Evolutionary conservation across 768 basidiomycete genomes (phyloP).

Genomic region (Russula griseocarnosa): DNA sequence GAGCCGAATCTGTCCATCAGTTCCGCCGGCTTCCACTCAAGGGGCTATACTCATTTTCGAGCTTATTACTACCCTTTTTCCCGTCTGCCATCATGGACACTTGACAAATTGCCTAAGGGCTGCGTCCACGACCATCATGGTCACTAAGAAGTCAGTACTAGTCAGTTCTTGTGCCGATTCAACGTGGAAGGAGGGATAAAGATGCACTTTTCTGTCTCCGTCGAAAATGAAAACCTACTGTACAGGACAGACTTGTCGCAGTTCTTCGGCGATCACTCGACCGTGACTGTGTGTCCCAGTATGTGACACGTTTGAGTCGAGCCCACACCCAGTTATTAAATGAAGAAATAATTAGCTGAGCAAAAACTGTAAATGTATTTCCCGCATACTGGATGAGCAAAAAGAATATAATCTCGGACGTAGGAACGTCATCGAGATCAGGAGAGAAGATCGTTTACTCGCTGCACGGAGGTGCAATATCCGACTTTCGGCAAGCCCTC

Average conservation of each 20-base stretch:
- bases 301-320: constrained; percentile 28
- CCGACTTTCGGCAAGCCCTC: constrained; percentile 54
- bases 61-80: constrained; percentile 12
- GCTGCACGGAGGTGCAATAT: constrained; percentile 65
- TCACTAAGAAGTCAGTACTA: constrained; percentile 13
- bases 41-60: constrained; percentile 18
- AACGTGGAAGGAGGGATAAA: constrained; percentile 8
- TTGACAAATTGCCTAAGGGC: constrained; percentile 1
- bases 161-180: not conserved
- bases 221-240: not conserved
- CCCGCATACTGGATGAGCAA: constrained; percentile 27
- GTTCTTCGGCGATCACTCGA: constrained; percentile 21
- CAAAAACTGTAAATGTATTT: constrained; percentile 12
- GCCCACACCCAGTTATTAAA: constrained; percentile 23
- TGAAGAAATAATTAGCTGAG: constrained; percentile 20
- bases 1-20: too few species aligned
- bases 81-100: constrained; percentile 20
- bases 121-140: constrained; percentile 21
- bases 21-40: constrained; percentile 20
- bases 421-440: constrained; percentile 39
- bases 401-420: not conserved
- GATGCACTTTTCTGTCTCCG: not conserved
- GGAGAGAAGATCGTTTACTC: constrained; percentile 57
- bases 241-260: constrained; percentile 16
- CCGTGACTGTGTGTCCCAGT: constrained; percentile 14